Evolutionary conservation across 2,329 filamentous ascomycete species (phyloP), one percentile per base, ranked within the genome.

Genomic region (Xylariaceae sp.): DNA sequence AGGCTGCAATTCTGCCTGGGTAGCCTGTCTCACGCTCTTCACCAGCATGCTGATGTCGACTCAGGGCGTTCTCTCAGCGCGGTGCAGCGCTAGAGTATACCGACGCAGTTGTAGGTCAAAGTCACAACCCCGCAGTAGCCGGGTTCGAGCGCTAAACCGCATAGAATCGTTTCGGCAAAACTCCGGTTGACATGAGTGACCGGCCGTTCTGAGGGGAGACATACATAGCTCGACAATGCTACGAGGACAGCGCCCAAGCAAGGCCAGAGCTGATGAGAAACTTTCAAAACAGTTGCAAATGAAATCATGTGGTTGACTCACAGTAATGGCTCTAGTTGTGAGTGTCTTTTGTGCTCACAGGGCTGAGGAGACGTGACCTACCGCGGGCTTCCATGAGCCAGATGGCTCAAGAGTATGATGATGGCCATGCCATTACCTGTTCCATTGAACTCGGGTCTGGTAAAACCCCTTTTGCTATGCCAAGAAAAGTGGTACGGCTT

Each of bases 121-220:
- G 30, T 27, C 20, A 20, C 24, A 29, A 52, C 52, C 48, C 53
- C 53, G 43, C 57, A 57, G 29, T n/a, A 37, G 16, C 16, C 4
- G 52, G 21, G 15, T 30, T 11, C 10, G 20, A 26, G 30, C 46
- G 37, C 63, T 65, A 65, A 41, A n/a, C 60, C 53, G 8, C 9
- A 51, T 55, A n/a, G 4, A 55, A 56, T 51, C 50, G 37, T 16
- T 2, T n/a, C 64, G 64, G 64, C 8, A 57, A 55, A 66, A 59
- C 62, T 51, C 53, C 64, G 64, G 64, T 21, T 35, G 23, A 48
- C 9, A 13, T 11, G 39, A 45, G 46, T 30, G 40, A 51, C 40
- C 56, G 52, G 57, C 40, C 49, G 36, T 47, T 52, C 53, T 53
- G 57, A 56, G 60, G 62, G 61, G 61, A 60, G 58, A 59, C 49